These are phyloP conservation scores for Crinitomyces ghanaensis DNA, from an alignment of 805 yeast species.

Conservation along the genomic window DNA sequence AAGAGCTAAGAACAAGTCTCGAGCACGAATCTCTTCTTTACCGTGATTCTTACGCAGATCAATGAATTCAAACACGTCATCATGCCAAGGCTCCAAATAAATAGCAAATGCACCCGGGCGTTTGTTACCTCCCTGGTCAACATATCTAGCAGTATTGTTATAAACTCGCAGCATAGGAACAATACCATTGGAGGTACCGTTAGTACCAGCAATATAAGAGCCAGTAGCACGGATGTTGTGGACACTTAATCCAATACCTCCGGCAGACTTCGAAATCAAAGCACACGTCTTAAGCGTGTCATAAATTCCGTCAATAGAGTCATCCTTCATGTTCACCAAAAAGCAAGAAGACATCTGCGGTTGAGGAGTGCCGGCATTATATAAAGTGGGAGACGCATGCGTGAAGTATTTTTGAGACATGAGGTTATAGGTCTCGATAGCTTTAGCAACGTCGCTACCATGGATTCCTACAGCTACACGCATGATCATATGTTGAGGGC, in stretches of 20 bases:
- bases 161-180: constrained; percentile 95
- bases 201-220: constrained; percentile 79
- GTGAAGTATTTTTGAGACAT: constrained; percentile 84
- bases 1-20: constrained; percentile 84
- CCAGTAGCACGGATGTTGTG: constrained; percentile 83
- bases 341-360: constrained; percentile 89
- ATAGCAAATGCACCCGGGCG: constrained; percentile 96
- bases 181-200: constrained; percentile 85
- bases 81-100: constrained; percentile 95
- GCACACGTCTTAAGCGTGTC: constrained; percentile 84
- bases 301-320: constrained; percentile 91
- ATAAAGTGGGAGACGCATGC: constrained; percentile 92
- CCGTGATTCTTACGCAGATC: constrained; percentile 90
- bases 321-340: constrained; percentile 82
- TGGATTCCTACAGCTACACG: constrained; percentile 91
- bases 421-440: constrained; percentile 69
- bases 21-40: constrained; percentile 84
- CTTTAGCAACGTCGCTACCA: constrained; percentile 50
- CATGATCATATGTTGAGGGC: constrained; percentile 84
- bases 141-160: constrained; percentile 93
- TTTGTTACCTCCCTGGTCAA: constrained; percentile 97
- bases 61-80: constrained; percentile 76
- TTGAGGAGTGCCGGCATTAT: constrained; percentile 82
- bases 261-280: constrained; percentile 84
- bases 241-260: constrained; percentile 88